These are phyloP conservation scores for Oropetium thomaeum DNA, from an alignment of 176 grass and related monocot genomes.

Conservation along the genomic window DNA sequence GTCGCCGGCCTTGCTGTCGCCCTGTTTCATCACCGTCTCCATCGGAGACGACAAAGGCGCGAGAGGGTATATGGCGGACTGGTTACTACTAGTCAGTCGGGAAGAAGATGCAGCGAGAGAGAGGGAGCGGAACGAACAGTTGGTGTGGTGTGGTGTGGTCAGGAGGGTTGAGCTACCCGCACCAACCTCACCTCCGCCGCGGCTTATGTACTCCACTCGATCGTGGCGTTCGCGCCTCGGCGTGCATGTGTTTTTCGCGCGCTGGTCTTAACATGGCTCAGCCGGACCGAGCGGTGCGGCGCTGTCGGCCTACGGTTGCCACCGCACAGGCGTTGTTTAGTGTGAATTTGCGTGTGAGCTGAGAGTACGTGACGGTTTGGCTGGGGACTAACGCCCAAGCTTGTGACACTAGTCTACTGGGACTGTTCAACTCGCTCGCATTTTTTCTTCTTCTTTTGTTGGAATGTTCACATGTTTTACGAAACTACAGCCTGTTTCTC, in stretches of 20 bases:
- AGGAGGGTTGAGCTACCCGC: constrained; percentile 66
- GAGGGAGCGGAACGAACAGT: too few relatives aligned
- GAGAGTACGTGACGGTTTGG: constrained; percentile 8
- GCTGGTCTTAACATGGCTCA: constrained; percentile 19
- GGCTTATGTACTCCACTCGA: background rate
- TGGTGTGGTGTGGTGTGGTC: too few relatives aligned
- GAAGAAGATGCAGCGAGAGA: background rate
- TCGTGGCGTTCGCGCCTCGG: background rate
- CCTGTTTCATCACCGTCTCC: constrained; percentile 45
- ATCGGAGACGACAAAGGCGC: constrained; percentile 15
- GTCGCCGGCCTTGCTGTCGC: background rate
- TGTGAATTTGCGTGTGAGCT: constrained; percentile 7
- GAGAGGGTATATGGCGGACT: background rate
- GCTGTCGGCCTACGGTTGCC: background rate
- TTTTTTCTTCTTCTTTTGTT: background rate
- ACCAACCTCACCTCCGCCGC: constrained; percentile 40
- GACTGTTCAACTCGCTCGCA: constrained; percentile 9
- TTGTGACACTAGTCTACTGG: constrained; percentile 17
- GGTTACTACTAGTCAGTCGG: background rate
- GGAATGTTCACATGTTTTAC: background rate
- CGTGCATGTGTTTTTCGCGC: background rate
- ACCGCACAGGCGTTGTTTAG: constrained; percentile 33
- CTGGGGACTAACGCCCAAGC: constrained; percentile 29
- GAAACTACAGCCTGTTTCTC: background rate
- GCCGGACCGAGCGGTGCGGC: background rate